These are phyloP conservation scores for Eucalyptus rudis DNA, from an alignment of 345 rosid genomes.

Conservation along the genomic window DNA sequence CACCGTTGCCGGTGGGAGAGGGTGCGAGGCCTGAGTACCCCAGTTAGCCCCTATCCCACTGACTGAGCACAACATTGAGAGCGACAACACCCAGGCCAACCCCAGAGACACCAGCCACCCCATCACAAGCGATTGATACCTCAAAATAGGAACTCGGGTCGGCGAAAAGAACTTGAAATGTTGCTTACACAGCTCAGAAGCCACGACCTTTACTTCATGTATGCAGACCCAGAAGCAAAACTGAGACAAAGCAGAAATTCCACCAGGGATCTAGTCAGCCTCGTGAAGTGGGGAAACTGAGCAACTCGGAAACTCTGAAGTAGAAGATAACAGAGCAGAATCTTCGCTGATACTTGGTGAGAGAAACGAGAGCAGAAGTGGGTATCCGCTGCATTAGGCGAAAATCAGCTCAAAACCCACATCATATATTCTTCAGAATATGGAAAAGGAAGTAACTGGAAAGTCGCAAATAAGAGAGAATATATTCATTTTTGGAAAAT, in stretches of 20 bases:
- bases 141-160: neutral
- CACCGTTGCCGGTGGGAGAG: conserved; percentile 62
- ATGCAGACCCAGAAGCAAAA: neutral
- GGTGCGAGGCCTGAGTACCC: conserved; percentile 87
- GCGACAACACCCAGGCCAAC: neutral
- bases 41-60: conserved; percentile 77
- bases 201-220: neutral
- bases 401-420: neutral
- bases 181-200: neutral
- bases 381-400: neutral
- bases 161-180: neutral
- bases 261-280: neutral
- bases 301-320: neutral
- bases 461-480: neutral
- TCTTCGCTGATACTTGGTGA: neutral
- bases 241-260: neutral
- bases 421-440: neutral
- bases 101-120: neutral
- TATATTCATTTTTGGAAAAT: neutral
- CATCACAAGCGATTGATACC: neutral
- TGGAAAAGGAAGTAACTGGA: neutral
- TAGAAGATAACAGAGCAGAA: neutral
- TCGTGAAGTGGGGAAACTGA: neutral
- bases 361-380: neutral
- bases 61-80: conserved; percentile 16